Evolutionary conservation across 495 filamentous ascomycete species (phyloP), one percentile per base, ranked within the genome.

Genomic region (Aspergillus heteromorphus): DNA sequence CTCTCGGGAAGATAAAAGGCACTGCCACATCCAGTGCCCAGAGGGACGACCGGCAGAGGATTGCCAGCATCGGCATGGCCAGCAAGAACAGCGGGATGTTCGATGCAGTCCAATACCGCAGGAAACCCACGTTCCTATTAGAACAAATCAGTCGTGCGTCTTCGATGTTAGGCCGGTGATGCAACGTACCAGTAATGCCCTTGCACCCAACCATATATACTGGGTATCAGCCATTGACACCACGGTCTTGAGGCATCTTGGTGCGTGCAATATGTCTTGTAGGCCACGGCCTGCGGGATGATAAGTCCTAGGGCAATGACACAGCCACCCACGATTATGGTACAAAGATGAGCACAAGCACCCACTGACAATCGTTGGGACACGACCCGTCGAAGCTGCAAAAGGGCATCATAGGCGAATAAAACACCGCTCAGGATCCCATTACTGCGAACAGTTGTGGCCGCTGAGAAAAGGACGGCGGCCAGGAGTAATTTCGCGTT

Each of bases 201-300:
- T 63, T 98, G 95, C 11, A 97, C 95, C 75, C 85, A 98, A 18
- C 82, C 73, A 69, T 95, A 98, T 38, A 97, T 89, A 67, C 90
- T 96, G 14, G 95, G 93, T 17, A 90, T 20, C 6, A 66, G 55
- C 17, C 71, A 74, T 21, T 69, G 68, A 61, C 93, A 98, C 93
- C 93, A 98, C 7, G 83, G 83, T 50, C 88, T 76, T 8, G 60
- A 57, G 21, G 64, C 56, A 8, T 49, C 58, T 1, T 60, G 63
- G 27, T 62, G 50, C 41, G 62, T 62, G 67, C 93, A 98, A 65
- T 84, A 96, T 30, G 81, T 75, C 27, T 62, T 64, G 65, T 88
- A 97, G 13, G 92, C 93, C 45, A 87, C 61, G 20, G 74, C 69
- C 60, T 98, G 95, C 9, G 93, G 95, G 5, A 81, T 56, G 9